phyloP scores from a whole-genome alignment of 1,284 basidiomycete genomes.

The Xerocomus nothofagi region DNA sequence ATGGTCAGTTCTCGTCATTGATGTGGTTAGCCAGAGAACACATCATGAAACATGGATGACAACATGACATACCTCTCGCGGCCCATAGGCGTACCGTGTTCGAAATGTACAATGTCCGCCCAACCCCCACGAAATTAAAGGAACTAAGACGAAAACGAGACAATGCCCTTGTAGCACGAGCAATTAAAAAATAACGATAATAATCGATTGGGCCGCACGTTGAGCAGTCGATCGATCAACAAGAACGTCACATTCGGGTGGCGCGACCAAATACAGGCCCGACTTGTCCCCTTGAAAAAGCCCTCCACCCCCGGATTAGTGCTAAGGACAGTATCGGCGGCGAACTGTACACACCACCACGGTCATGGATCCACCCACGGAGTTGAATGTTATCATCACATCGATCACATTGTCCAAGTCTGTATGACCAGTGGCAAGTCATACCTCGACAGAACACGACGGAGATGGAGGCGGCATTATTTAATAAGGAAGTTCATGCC shows the following conservation, averaged over 20 bases:
- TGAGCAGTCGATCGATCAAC: not conserved
- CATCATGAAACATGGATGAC: not conserved
- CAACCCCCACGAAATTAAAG: conserved; percentile 3
- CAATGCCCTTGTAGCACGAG: not conserved
- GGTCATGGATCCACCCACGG: not conserved
- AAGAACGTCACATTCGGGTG: not conserved
- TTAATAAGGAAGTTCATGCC: not conserved
- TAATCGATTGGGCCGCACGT: not conserved
- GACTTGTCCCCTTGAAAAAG: not conserved
- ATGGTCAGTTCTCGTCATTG: not conserved
- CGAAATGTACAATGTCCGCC: not conserved
- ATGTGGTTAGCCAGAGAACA: not conserved
- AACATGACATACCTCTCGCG: not conserved
- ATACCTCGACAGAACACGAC: not conserved
- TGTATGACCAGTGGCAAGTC: not conserved
- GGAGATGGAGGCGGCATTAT: conserved; percentile 1
- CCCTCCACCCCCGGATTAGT: not conserved
- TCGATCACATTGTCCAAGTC: not conserved
- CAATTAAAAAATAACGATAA: not conserved
- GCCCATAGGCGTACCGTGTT: not conserved
- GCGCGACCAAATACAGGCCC: not conserved
- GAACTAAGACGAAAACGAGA: not conserved
- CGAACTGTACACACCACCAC: not conserved
- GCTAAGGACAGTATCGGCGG: not conserved
- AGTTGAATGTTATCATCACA: not conserved